Conservation (phyloP, 257 asterid species). For the Cynanchum wilfordii region DNA sequence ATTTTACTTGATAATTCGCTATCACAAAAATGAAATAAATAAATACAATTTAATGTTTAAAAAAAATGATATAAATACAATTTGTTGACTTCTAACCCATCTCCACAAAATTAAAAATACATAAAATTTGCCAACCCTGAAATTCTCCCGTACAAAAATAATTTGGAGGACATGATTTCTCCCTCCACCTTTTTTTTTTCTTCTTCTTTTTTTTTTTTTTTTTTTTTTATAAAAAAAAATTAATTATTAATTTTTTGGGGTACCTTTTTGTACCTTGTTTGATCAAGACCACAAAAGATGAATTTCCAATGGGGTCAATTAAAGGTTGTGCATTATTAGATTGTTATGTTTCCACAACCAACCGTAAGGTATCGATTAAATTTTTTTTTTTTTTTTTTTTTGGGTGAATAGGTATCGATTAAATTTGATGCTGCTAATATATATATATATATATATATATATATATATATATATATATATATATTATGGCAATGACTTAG, state of each 20-base stretch:
- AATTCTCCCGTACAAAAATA: conserved; percentile 7
- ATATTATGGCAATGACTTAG: neutral
- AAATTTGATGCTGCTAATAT: too few relatives aligned
- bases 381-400: too few relatives aligned
- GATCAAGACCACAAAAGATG: conserved; percentile 4
- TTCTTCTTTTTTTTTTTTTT: too few relatives aligned
- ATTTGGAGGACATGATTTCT: neutral
- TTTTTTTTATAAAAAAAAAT: too few relatives aligned
- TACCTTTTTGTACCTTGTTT: neutral
- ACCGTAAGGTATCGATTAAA: neutral
- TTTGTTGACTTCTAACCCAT: neutral
- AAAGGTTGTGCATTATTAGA: neutral
- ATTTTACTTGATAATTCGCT: too few relatives aligned
- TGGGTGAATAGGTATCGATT: too few relatives aligned
- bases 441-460: too few relatives aligned
- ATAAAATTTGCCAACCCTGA: neutral
- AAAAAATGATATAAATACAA: neutral
- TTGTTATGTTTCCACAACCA: conserved; percentile 2
- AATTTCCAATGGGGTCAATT: neutral
- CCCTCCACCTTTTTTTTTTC: neutral
- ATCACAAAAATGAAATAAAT: too few relatives aligned
- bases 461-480: too few relatives aligned
- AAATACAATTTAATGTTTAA: too few relatives aligned
- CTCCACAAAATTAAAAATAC: neutral
- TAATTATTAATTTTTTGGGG: neutral